Conservation (phyloP, 75 land plant species). For the Selaginella tamariscina region DNA sequence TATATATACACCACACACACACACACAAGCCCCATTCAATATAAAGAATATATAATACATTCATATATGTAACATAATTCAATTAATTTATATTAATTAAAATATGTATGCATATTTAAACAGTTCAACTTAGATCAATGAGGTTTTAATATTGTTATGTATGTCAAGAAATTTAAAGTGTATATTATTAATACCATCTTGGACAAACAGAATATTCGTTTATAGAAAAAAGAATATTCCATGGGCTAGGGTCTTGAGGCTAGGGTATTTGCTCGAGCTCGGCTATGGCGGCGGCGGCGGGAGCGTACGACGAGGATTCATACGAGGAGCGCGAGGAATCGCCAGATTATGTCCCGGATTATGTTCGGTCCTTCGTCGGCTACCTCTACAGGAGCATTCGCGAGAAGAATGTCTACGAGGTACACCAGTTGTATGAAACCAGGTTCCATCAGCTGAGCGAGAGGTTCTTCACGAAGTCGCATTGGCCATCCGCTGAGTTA, state of each 20-base stretch:
- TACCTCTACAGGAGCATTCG: conserved; percentile 88
- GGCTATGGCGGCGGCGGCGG: conserved; percentile 4
- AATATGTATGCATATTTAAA: too few species aligned
- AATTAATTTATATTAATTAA: too few species aligned
- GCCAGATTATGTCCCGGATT: conserved; percentile 65
- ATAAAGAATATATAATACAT: too few species aligned
- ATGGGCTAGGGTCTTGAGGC: not conserved
- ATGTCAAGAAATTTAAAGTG: too few species aligned
- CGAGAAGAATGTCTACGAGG: conserved; percentile 96
- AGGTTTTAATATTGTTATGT: too few species aligned
- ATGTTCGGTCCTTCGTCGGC: conserved; percentile 78
- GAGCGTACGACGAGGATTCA: not conserved
- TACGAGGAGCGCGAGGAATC: conserved; percentile 39
- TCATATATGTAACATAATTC: too few species aligned
- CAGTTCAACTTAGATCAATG: too few species aligned
- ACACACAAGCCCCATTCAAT: too few species aligned
- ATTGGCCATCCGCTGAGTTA: conserved; percentile 88
- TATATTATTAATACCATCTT: too few species aligned
- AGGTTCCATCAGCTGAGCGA: conserved; percentile 75
- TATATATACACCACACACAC: too few species aligned
- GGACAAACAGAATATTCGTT: too few species aligned
- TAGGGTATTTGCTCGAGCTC: not conserved
- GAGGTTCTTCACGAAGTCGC: conserved; percentile 62
- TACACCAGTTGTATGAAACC: conserved; percentile 92
- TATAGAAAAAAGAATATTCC: too few species aligned